phyloP scores from a whole-genome alignment of 495 filamentous ascomycete species.

The Alectoria sarmentosa region DNA sequence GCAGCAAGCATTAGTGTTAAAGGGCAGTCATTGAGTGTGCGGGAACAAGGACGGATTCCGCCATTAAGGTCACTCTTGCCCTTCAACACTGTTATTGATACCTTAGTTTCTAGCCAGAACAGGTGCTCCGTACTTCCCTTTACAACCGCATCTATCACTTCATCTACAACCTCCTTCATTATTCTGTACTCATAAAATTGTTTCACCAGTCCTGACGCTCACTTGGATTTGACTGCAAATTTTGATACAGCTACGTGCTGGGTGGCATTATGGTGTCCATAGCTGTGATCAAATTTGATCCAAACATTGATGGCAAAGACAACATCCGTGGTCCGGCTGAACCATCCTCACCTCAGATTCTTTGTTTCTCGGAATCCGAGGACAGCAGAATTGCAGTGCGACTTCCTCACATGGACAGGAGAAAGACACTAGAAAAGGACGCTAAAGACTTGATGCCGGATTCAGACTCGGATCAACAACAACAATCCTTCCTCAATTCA shows the following conservation, averaged over 20 bases:
- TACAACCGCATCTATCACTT: background rate
- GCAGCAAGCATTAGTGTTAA: background rate
- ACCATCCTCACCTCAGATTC: background rate
- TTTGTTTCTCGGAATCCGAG: background rate
- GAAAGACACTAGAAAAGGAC: background rate
- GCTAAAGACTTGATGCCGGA: constrained; percentile 8
- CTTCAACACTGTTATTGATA: background rate
- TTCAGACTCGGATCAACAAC: constrained; percentile 10
- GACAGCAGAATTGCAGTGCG: background rate
- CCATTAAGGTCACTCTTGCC: background rate
- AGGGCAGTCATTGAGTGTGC: background rate
- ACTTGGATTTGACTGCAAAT: background rate
- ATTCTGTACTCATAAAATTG: background rate
- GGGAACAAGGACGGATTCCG: background rate
- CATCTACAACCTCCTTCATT: background rate
- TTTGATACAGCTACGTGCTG: background rate
- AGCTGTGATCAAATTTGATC: background rate
- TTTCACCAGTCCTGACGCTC: background rate
- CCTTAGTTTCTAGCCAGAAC: background rate
- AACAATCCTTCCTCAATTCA: background rate
- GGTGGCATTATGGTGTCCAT: background rate
- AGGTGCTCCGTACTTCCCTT: background rate
- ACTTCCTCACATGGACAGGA: constrained; percentile 4
- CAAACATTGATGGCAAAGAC: background rate
- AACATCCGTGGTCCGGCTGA: background rate